Evolutionary conservation across 2,329 filamentous ascomycete genomes (phyloP).

Genomic region (Fusarium tjaetaba): DNA sequence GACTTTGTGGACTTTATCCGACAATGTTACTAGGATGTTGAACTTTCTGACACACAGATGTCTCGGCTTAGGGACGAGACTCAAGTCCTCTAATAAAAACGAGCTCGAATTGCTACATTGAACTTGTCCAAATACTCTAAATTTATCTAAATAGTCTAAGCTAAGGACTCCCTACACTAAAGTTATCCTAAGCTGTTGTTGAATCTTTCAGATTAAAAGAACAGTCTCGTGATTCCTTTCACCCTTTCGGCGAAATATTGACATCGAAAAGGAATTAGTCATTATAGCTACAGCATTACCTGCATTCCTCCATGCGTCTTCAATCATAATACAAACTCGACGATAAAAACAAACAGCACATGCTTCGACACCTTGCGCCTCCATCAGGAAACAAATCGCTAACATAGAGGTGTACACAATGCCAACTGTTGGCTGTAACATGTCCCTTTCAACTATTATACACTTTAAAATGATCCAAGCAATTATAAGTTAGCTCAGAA

Average conservation of each 20-base stretch:
- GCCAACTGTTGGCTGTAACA: constrained; percentile 3
- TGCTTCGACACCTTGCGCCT: neutral
- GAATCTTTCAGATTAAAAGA: too few species aligned
- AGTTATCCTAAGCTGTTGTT: neutral
- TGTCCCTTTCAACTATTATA: constrained; percentile 1
- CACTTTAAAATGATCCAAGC: constrained; percentile 2
- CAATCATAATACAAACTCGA: neutral
- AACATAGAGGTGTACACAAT: constrained; percentile 1
- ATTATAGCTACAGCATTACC: neutral
- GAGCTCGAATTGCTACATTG: neutral
- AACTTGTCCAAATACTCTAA: neutral
- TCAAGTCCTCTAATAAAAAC: too few species aligned
- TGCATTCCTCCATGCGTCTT: neutral
- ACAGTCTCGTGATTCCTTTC: neutral
- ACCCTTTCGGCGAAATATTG: neutral
- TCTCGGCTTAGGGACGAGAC: neutral
- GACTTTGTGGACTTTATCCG: neutral
- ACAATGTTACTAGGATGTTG: neutral
- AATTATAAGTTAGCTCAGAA: neutral
- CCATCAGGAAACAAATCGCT: constrained; percentile 5
- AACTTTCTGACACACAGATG: neutral
- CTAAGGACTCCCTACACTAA: neutral
- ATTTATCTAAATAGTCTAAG: neutral
- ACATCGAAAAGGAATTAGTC: neutral
- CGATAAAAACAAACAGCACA: neutral